Conservation (phyloP, 805 yeast species). For the Candida taoyuanica region DNA sequence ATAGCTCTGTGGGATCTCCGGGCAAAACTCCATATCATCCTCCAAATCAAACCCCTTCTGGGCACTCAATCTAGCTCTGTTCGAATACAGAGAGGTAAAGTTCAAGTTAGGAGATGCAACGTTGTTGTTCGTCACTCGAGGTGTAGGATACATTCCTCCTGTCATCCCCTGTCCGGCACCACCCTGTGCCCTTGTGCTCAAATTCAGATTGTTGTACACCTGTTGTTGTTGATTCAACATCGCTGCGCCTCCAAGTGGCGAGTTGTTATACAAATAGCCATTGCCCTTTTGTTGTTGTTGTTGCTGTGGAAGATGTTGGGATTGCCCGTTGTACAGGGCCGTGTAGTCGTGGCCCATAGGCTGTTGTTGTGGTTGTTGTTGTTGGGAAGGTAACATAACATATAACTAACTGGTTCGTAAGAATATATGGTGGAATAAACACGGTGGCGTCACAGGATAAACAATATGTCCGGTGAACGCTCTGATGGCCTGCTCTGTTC, state of each 20-base stretch:
- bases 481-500: too few species aligned
- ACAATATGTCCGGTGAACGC: too few species aligned
- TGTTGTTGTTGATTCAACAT: conserved; percentile 15
- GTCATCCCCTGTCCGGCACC: conserved; percentile 4
- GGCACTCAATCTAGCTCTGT: conserved; percentile 50
- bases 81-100: conserved; percentile 37
- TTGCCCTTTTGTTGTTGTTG: conserved; percentile 13
- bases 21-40: conserved; percentile 63
- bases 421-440: too few species aligned
- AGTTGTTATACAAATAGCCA: conserved; percentile 14
- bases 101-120: conserved; percentile 24
- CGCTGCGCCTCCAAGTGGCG: conserved; percentile 15
- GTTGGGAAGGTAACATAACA: conserved; percentile 14
- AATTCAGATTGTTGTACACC: conserved; percentile 21
- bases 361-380: too few species aligned
- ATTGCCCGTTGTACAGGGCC: conserved; percentile 6
- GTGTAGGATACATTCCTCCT: conserved; percentile 18
- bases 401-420: too few species aligned
- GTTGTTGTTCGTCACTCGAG: conserved; percentile 13
- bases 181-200: conserved; percentile 18
- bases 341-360: conserved; percentile 14
- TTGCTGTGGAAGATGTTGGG: conserved; percentile 6
- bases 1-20: conserved; percentile 31
- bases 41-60: conserved; percentile 59
- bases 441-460: too few species aligned